phyloP scores from a whole-genome alignment of 2,329 filamentous ascomycete species.

The Trichoderma afroharzianum region DNA sequence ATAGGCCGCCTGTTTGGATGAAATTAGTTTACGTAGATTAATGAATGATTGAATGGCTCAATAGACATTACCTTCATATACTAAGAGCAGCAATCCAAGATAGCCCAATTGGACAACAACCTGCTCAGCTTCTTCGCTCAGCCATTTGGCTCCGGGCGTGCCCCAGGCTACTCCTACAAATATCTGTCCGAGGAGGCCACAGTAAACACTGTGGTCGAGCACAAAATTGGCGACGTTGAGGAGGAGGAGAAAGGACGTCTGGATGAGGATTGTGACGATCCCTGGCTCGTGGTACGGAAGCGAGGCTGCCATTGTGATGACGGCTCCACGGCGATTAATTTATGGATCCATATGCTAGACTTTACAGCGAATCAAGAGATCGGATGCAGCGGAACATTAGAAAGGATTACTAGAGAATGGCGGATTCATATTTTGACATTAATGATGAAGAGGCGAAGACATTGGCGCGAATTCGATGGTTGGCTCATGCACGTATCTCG shows the following conservation, averaged over 20 bases:
- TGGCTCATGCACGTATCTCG: neutral
- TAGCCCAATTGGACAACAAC: slow-evolving; percentile 66
- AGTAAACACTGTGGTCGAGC: slow-evolving; percentile 61
- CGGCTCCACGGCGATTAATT: neutral
- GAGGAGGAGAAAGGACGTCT: slow-evolving; percentile 58
- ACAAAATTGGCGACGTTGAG: slow-evolving; percentile 56
- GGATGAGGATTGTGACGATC: slow-evolving; percentile 56
- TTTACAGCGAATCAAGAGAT: too few species aligned
- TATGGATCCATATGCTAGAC: neutral
- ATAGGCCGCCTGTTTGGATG: slow-evolving; percentile 49
- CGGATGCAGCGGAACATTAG: neutral
- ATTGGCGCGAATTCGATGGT: too few species aligned
- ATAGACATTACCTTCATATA: slow-evolving; percentile 58
- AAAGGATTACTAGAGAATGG: neutral
- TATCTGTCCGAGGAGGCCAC: slow-evolving; percentile 69
- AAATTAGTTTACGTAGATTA: neutral
- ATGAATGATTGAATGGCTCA: neutral
- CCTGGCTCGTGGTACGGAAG: slow-evolving; percentile 60
- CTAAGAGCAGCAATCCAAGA: slow-evolving; percentile 66
- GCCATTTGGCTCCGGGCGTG: slow-evolving; percentile 59
- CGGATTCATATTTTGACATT: neutral
- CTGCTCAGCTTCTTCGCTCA: slow-evolving; percentile 49
- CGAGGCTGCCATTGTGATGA: neutral
- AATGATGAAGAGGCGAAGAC: neutral
- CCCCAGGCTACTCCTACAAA: slow-evolving; percentile 69